Evolutionary conservation across 768 basidiomycete species (phyloP).

Genomic region (Mycena vulgaris): DNA sequence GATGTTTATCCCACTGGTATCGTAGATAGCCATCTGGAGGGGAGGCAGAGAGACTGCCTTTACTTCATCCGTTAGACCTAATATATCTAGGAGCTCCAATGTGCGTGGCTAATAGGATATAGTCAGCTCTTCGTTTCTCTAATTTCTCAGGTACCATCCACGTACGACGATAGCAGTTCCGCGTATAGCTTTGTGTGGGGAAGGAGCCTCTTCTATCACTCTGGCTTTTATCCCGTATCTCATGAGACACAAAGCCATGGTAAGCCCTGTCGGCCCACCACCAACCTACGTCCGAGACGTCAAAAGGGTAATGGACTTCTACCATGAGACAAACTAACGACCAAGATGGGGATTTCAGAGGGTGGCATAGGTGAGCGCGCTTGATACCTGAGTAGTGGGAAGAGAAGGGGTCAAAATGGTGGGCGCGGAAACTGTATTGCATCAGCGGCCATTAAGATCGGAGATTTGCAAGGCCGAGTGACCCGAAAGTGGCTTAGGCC

Average conservation of each 20-base stretch:
- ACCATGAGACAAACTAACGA: neutral
- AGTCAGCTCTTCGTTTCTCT: too few relatives aligned
- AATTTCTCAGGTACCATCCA: neutral
- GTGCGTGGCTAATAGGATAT: neutral
- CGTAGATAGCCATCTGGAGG: conserved; percentile 2
- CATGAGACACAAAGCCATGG: conserved; percentile 3
- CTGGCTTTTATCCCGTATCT: neutral
- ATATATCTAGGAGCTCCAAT: neutral
- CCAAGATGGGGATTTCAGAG: neutral
- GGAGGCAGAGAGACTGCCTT: neutral
- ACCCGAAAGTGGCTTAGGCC: too few relatives aligned
- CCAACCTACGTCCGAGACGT: neutral
- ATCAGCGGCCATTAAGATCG: too few relatives aligned
- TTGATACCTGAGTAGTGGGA: too few relatives aligned
- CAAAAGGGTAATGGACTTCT: too few relatives aligned
- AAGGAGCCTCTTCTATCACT: neutral
- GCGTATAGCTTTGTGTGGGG: neutral
- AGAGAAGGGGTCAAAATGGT: too few relatives aligned
- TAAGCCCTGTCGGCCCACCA: neutral
- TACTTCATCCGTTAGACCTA: neutral
- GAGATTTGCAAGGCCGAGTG: too few relatives aligned
- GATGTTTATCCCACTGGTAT: neutral
- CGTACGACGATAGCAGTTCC: conserved; percentile 2
- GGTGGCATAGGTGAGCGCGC: neutral
- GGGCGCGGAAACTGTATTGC: too few relatives aligned